Base-by-base conservation (phyloP, 768 basidiomycete genomes). In the Agaricus blazei region DNA sequence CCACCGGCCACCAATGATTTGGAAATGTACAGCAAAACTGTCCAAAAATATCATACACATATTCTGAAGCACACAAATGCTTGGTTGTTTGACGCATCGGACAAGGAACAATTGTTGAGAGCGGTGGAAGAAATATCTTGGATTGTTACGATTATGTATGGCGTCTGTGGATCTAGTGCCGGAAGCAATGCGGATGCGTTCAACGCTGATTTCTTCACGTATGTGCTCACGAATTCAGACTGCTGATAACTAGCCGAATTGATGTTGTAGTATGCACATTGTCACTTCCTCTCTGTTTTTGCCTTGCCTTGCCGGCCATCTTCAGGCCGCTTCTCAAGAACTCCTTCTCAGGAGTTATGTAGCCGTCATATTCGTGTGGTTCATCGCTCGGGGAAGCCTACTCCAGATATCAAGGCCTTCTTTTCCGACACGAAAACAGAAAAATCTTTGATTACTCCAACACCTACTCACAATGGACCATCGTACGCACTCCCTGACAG, bases 201-300 rank as follows among this genome's bases (percentile, higher is more conserved):
- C 64, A 72, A 75, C 23, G 78, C 76, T 0, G 81, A 87, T 53
- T 87, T 88, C 65, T 77, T 81, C 71, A 49, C 72, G 85, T 87
- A 56, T 59, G 84, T 31, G 31, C 1, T 31, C 9, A 9, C 9
- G 31, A 9, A 31, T 31, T 9, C 5, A 5, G 4, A 31, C 72
- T 11, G 28, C 9, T 24, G 9, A 43, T 14, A 1, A 44, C 28
- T 9, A 50, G 3, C n/a, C 41, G 14, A 37, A 24, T n/a, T 27
- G 38, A 15, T 43, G 2, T 50, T 24, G 27, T n/a, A 88, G 85
- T 15, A 81, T 85, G 71, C 88, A 83, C 58, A 67, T 84, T 2
- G 77, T 88, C 43, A 90, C 87, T 0, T 86, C 85, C 4, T 74
- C 82, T 4, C 61, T 86, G 31, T 86, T 88, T 72, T 63, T 87